Conservation (phyloP, 768 basidiomycete genomes). For the Kwoniella botswanensis region DNA sequence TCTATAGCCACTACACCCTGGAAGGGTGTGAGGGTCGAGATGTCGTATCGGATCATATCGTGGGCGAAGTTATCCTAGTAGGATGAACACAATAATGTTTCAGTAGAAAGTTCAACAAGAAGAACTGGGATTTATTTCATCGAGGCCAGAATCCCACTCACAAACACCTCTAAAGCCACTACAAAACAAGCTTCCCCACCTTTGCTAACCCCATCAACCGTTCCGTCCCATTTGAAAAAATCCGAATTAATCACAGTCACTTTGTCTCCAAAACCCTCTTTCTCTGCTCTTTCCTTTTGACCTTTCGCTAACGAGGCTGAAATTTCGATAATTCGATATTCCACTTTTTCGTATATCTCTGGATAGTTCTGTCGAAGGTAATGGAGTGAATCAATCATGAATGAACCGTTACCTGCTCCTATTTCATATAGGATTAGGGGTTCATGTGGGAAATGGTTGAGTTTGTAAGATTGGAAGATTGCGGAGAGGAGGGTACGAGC, state of each 20-base stretch:
- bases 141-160: slow-evolving; percentile 62
- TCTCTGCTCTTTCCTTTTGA: slow-evolving; percentile 62
- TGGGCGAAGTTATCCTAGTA: slow-evolving; percentile 94
- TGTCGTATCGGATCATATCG: slow-evolving; percentile 89
- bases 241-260: slow-evolving; percentile 65
- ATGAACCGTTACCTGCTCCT: slow-evolving; percentile 95
- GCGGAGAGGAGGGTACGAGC: slow-evolving; percentile 88
- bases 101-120: too few species aligned
- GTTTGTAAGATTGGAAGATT: slow-evolving; percentile 86
- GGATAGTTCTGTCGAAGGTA: slow-evolving; percentile 72
- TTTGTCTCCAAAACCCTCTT: slow-evolving; percentile 42
- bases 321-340: slow-evolving; percentile 95
- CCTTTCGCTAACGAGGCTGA: slow-evolving; percentile 74
- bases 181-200: slow-evolving; percentile 79
- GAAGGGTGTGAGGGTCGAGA: slow-evolving; percentile 75
- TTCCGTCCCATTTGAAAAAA: slow-evolving; percentile 64
- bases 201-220: background rate
- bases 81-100: background rate
- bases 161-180: slow-evolving; percentile 91
- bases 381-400: slow-evolving; percentile 85
- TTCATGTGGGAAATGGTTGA: slow-evolving; percentile 94
- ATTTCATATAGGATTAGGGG: slow-evolving; percentile 96
- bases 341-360: slow-evolving; percentile 91
- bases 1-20: slow-evolving; percentile 84
- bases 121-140: too few species aligned